Percentiles rank a stretch among this genome's conserved stretches.
These are phyloP conservation scores for Chalara sp. DNA, from an alignment of 2,329 filamentous ascomycete species.

Conservation along the genomic window DNA sequence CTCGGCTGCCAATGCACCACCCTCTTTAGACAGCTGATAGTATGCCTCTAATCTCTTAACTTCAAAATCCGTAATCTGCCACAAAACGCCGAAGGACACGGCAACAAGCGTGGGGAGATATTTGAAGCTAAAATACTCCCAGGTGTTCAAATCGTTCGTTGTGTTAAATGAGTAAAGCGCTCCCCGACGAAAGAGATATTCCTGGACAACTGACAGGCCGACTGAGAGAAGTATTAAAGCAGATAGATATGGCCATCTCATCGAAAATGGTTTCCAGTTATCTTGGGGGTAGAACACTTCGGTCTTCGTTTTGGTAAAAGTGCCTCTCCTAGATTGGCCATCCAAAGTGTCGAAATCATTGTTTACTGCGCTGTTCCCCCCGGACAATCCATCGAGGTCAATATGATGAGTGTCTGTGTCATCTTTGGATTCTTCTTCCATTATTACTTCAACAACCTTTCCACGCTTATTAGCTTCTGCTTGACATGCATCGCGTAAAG, in stretches of 20 bases:
- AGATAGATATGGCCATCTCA: conserved; percentile 54
- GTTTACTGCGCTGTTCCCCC: conserved; percentile 10
- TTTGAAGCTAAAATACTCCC: conserved; percentile 54
- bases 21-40: conserved; percentile 55
- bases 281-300: conserved; percentile 55
- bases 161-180: conserved; percentile 39
- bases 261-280: conserved; percentile 61
- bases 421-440: conserved; percentile 31
- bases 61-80: conserved; percentile 61
- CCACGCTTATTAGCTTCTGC: conserved; percentile 53
- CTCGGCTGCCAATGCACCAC: conserved; percentile 54
- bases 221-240: conserved; percentile 48
- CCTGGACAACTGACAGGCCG: conserved; percentile 43
- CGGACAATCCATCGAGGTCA: conserved; percentile 22
- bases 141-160: conserved; percentile 42
- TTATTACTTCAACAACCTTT: conserved; percentile 52
- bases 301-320: conserved; percentile 28
- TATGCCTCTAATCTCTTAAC: conserved; percentile 61
- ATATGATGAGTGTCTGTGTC: conserved; percentile 5
- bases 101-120: conserved; percentile 56
- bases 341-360: conserved; percentile 14
- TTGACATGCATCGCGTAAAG: conserved; percentile 45
- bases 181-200: conserved; percentile 44
- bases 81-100: conserved; percentile 56
- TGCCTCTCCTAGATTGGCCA: conserved; percentile 16